phyloP scores from a whole-genome alignment of 2,329 filamentous ascomycete species.

The Furcasterigmium furcatum region DNA sequence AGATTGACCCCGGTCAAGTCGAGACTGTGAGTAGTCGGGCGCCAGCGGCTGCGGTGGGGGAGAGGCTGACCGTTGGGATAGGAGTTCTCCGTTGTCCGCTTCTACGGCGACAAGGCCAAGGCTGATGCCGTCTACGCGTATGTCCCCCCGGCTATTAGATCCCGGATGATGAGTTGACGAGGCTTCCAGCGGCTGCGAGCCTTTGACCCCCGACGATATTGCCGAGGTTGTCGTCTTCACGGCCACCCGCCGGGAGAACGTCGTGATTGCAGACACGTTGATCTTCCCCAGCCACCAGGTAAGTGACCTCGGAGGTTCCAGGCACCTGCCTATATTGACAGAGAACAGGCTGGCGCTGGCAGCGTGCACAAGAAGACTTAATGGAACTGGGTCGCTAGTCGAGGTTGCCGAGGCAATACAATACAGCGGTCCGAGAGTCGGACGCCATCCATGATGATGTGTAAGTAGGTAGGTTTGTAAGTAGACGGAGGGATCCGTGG shows the following conservation, averaged over 20 bases:
- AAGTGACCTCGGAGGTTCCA: constrained; percentile 21
- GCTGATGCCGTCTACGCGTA: constrained; percentile 86
- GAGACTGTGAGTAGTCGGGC: constrained; percentile 67
- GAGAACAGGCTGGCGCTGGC: constrained; percentile 24
- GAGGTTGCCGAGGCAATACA: too few species aligned
- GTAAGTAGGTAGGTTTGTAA: too few species aligned
- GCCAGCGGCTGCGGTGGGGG: not conserved
- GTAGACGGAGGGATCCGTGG: too few species aligned
- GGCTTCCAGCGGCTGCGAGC: constrained; percentile 64
- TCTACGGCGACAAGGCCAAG: constrained; percentile 84
- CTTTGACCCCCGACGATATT: constrained; percentile 85
- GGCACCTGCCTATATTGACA: constrained; percentile 2
- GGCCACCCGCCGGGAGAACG: constrained; percentile 81
- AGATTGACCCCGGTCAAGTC: constrained; percentile 88
- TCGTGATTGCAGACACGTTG: constrained; percentile 83
- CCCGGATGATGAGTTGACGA: too few species aligned
- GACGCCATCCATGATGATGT: too few species aligned
- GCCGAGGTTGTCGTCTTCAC: constrained; percentile 88
- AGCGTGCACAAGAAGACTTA: constrained; percentile 21
- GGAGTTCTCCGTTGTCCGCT: constrained; percentile 87
- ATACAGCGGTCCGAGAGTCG: too few species aligned
- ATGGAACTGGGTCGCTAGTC: too few species aligned
- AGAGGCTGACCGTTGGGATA: constrained; percentile 19
- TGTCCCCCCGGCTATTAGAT: constrained; percentile 31
- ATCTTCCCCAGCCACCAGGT: constrained; percentile 91